Conservation (phyloP, 129 eudicot genomes). For the Lactuca saligna region DNA sequence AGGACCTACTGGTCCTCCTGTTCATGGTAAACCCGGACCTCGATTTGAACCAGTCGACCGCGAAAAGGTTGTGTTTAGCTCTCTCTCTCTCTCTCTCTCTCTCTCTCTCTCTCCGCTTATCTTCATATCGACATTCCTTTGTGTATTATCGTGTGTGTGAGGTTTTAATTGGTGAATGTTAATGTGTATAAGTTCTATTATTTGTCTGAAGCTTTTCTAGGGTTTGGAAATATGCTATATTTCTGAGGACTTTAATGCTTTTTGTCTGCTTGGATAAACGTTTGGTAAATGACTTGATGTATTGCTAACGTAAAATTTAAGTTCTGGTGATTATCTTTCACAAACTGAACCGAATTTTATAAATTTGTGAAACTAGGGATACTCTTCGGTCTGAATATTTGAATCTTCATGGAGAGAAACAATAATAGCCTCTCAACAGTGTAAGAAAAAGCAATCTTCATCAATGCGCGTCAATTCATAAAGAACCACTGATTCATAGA, state of each 20-base stretch:
- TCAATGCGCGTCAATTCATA: background rate
- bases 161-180: background rate
- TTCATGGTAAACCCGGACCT: slow-evolving; percentile 39
- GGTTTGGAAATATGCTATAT: slow-evolving; percentile 17
- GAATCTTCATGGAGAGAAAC: background rate
- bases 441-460: background rate
- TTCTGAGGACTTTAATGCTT: background rate
- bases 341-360: background rate
- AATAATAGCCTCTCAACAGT: background rate
- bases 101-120: background rate
- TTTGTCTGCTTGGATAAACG: background rate
- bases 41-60: slow-evolving; percentile 77
- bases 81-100: background rate
- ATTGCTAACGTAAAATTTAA: background rate
- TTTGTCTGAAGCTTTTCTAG: slow-evolving; percentile 17
- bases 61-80: slow-evolving; percentile 61
- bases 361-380: background rate
- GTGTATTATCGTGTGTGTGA: background rate
- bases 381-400: background rate
- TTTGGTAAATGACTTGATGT: background rate
- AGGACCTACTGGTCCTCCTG: slow-evolving; percentile 68
- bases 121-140: background rate
- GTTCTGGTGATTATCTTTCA: background rate
- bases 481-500: background rate
- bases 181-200: background rate